Conservation (phyloP, 345 rosid species). For the Pistacia integerrima region DNA sequence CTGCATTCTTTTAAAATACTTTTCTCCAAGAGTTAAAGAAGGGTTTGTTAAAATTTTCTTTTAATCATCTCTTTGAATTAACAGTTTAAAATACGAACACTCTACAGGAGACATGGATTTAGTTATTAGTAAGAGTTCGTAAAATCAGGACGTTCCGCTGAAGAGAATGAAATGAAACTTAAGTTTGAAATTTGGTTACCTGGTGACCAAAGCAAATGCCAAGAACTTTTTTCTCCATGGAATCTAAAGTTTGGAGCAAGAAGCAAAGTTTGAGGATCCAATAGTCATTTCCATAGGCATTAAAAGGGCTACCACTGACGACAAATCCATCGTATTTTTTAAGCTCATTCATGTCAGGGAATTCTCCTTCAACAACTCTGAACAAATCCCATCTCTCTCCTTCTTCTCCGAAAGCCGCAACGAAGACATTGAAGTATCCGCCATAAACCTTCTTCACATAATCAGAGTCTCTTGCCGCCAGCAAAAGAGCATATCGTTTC, state of each 20-base stretch:
- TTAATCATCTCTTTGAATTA: too few species aligned
- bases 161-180: too few species aligned
- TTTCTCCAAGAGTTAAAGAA: too few species aligned
- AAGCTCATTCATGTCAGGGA: constrained; percentile 67
- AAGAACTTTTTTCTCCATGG: constrained; percentile 78
- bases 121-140: too few species aligned
- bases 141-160: too few species aligned
- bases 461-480: constrained; percentile 76
- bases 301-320: constrained; percentile 79
- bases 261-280: constrained; percentile 83
- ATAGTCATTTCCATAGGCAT: constrained; percentile 67
- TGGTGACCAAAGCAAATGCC: constrained; percentile 98
- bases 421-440: constrained; percentile 81
- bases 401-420: constrained; percentile 68
- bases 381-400: constrained; percentile 83
- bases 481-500: constrained; percentile 58
- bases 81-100: too few species aligned
- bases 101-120: too few species aligned
- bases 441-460: constrained; percentile 70
- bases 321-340: constrained; percentile 75
- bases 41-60: too few species aligned
- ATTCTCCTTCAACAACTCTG: constrained; percentile 77
- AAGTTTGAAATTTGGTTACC: constrained; percentile 37
- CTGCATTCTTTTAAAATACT: too few species aligned
- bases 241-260: constrained; percentile 60